Base-by-base conservation (phyloP, 148 eudicot genomes). In the Dysphania ambrosioides region DNA sequence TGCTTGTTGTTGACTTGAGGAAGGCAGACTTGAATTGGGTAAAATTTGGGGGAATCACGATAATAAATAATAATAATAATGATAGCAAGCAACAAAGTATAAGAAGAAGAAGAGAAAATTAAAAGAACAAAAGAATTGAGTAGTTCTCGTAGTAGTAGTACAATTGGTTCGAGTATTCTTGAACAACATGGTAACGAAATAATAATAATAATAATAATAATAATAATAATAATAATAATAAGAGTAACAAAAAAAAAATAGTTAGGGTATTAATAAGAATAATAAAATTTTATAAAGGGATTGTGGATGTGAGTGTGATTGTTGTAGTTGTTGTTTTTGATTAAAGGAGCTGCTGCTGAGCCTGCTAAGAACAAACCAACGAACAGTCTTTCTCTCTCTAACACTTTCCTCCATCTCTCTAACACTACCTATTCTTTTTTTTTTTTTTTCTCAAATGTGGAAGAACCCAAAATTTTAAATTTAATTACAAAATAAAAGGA, bases 361-460 rank as follows among this genome's bases (percentile, higher is more conserved):
- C n/a, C n/a, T n/a, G n/a, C 78, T 67, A 75, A 15, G 78, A 75
- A 75, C 78, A 75, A 56, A 75, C 51, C 13, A 75, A 75, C 72
- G 72, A 75, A 75, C 78, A 66, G 65, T 75, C 72, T 55, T 67
- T 75, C 78, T 75, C 78, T 75, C 72, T 75, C 78, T n/a, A 75
- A 24, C 34, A 27, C 71, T 66, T 19, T 31, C 77, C 55, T 19
- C 59, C 65, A 23, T 68, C 72, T 40, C 65, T 40, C 68, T 73
- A n/a, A n/a, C n/a, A n/a, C 68, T 32, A 4, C n/a, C n/a, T 8
- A 12, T 51, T 21, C 26, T 36, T 56, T 32, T 36, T 36, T 65
- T n/a, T n/a, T n/a, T n/a, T n/a, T n/a, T n/a, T n/a, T n/a, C n/a
- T n/a, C n/a, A n/a, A n/a, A n/a, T n/a, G n/a, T n/a, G n/a, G n/a